phyloP scores from a whole-genome alignment of 2,329 filamentous ascomycete species.

The Arthrobotrys conoides region DNA sequence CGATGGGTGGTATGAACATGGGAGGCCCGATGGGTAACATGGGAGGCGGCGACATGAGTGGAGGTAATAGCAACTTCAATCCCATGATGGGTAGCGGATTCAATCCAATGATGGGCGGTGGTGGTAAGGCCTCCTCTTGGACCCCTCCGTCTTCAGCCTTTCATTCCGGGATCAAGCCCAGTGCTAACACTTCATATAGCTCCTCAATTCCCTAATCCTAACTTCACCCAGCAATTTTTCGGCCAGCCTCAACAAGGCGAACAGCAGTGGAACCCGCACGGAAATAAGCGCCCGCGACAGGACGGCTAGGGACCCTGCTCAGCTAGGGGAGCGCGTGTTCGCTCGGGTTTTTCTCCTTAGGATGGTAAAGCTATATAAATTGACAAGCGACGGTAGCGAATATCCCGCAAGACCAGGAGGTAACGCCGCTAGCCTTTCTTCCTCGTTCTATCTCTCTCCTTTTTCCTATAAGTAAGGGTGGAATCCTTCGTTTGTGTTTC shows the following conservation, averaged over 20 bases:
- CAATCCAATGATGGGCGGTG: slow-evolving; percentile 64
- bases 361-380: slow-evolving; percentile 23
- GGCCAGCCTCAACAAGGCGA: slow-evolving; percentile 53
- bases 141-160: slow-evolving; percentile 37
- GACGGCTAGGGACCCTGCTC: slow-evolving; percentile 47
- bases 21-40: slow-evolving; percentile 67
- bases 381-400: slow-evolving; percentile 22
- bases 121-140: slow-evolving; percentile 47
- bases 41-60: slow-evolving; percentile 72
- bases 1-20: slow-evolving; percentile 66
- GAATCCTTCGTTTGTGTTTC: slow-evolving; percentile 48
- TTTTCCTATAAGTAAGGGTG: slow-evolving; percentile 40
- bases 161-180: neutral
- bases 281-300: slow-evolving; percentile 60
- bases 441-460: slow-evolving; percentile 3
- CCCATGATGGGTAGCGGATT: slow-evolving; percentile 68
- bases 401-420: slow-evolving; percentile 19
- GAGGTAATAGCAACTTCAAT: slow-evolving; percentile 70
- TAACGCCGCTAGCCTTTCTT: slow-evolving; percentile 15
- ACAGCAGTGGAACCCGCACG: slow-evolving; percentile 58
- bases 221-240: slow-evolving; percentile 56
- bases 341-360: slow-evolving; percentile 23
- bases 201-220: slow-evolving; percentile 56
- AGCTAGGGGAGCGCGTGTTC: slow-evolving; percentile 31
- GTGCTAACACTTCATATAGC: slow-evolving; percentile 46